Conservation (phyloP, 2,329 filamentous ascomycete species). For the Blastomyces percursus region DNA sequence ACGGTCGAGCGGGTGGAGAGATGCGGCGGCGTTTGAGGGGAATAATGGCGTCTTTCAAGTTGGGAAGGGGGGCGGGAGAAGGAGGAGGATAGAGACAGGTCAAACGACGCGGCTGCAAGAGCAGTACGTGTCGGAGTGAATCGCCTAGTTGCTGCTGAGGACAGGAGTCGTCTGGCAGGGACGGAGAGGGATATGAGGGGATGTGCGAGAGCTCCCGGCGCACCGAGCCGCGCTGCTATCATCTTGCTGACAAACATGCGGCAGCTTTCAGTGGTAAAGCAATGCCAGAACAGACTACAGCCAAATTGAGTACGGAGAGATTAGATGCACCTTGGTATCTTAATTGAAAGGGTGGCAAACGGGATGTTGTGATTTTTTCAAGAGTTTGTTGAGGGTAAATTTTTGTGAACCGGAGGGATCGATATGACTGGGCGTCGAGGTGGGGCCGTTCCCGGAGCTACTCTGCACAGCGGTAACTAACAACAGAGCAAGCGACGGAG, state of each 20-base stretch:
- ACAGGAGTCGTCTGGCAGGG: conserved; percentile 15
- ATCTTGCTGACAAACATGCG: conserved; percentile 22
- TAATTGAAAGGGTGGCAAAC: neutral
- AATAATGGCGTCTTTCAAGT: conserved; percentile 31
- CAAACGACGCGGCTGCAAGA: conserved; percentile 12
- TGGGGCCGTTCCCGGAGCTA: neutral
- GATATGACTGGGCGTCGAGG: neutral
- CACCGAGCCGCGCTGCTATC: conserved; percentile 35
- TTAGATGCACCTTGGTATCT: neutral
- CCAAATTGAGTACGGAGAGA: neutral
- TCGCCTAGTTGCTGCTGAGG: conserved; percentile 20
- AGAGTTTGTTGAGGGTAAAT: neutral
- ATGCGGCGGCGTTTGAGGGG: conserved; percentile 39
- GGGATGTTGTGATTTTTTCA: neutral
- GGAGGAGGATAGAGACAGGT: conserved; percentile 17
- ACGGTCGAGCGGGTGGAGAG: conserved; percentile 66
- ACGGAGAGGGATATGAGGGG: conserved; percentile 1
- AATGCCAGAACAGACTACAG: neutral
- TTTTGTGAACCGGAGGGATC: neutral
- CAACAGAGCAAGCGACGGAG: too few relatives aligned
- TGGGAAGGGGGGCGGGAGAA: neutral
- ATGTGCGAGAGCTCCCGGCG: conserved; percentile 30
- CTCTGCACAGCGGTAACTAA: neutral
- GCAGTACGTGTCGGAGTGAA: neutral
- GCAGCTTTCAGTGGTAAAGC: conserved; percentile 4